Evolutionary conservation across 1,284 basidiomycete genomes (phyloP).

Genomic region (Moniliophthora roreri): DNA sequence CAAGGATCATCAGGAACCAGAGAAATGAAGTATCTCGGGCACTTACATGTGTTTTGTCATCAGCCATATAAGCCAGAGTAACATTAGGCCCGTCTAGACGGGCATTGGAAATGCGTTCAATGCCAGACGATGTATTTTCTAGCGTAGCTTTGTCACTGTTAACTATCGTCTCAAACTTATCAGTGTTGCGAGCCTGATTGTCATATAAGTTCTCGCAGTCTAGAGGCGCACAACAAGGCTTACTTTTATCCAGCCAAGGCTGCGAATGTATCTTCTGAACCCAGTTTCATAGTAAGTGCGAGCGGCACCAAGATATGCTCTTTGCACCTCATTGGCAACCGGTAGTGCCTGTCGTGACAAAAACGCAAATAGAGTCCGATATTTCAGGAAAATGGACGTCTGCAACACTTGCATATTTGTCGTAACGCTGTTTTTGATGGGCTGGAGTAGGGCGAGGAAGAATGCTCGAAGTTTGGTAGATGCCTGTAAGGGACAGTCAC

Average conservation of each 20-base stretch:
- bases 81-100: constrained; percentile 79
- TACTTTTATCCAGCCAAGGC: constrained; percentile 78
- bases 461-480: constrained; percentile 88
- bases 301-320: constrained; percentile 83
- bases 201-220: constrained; percentile 6
- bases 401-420: constrained; percentile 95
- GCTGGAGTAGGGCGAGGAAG: constrained; percentile 81
- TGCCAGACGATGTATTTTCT: constrained; percentile 39
- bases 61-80: constrained; percentile 82
- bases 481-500: constrained; percentile 48
- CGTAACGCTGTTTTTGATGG: constrained; percentile 81
- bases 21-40: neutral
- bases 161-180: constrained; percentile 64
- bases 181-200: constrained; percentile 53
- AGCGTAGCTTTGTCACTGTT: constrained; percentile 34
- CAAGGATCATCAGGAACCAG: constrained; percentile 6
- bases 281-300: constrained; percentile 96
- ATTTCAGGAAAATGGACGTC: constrained; percentile 84
- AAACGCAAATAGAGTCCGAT: constrained; percentile 83
- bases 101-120: constrained; percentile 62
- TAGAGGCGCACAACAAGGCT: constrained; percentile 8
- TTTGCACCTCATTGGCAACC: constrained; percentile 88
- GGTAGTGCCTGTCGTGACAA: constrained; percentile 79
- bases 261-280: constrained; percentile 87
- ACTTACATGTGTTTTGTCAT: constrained; percentile 81